These are phyloP conservation scores for Dictyostelium intermedium DNA, from an alignment of 78 protist species.

Conservation along the genomic window DNA sequence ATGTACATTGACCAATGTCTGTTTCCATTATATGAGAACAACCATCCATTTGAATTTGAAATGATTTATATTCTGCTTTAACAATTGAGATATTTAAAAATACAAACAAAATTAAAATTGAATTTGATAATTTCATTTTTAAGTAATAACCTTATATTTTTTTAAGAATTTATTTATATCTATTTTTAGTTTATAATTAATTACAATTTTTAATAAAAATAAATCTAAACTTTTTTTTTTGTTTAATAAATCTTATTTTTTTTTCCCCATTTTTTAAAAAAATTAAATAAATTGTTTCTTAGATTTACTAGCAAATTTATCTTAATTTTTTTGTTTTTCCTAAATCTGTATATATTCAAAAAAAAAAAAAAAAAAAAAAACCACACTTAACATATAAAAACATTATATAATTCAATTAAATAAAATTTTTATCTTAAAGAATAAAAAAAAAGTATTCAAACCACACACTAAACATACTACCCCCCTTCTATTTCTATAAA, in stretches of 20 bases:
- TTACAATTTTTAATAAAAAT: not conserved
- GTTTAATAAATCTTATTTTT: too few species aligned
- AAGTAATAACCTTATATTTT: not conserved
- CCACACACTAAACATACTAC: too few species aligned
- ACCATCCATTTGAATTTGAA: not conserved
- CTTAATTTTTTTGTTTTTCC: not conserved
- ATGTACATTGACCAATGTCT: not conserved
- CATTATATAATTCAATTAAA: too few species aligned
- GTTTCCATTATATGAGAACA: not conserved
- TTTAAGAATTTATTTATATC: not conserved
- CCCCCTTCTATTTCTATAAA: too few species aligned
- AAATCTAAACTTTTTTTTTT: not conserved
- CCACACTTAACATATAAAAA: too few species aligned
- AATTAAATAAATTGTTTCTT: too few species aligned
- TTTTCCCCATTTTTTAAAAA: not conserved
- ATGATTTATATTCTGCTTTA: not conserved
- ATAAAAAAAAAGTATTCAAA: too few species aligned
- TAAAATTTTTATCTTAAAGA: too few species aligned
- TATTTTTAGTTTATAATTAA: not conserved
- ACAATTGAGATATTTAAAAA: not conserved
- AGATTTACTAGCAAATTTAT: not conserved
- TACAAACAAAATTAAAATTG: not conserved
- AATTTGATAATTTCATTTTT: not conserved
- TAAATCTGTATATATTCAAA: not conserved
- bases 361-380: too few species aligned